Base-by-base conservation (phyloP, 352 stramenopile genomes). In the Pythium brassicae region DNA sequence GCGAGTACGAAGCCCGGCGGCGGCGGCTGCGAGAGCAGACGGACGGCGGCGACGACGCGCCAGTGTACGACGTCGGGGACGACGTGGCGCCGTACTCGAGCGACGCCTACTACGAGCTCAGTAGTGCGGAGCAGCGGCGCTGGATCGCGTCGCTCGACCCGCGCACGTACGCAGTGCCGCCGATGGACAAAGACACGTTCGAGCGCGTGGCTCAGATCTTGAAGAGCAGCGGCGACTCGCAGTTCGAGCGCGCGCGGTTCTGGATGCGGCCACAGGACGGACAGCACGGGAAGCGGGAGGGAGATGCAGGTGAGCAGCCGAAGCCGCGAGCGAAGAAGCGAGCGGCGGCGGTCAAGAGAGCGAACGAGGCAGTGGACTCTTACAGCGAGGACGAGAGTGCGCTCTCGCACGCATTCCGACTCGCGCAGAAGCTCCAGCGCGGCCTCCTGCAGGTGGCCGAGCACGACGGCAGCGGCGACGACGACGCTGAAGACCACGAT, bases 141-240 rank as follows among this genome's bases (percentile, higher is more conserved):
- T 57, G 51, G 51, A 42, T 50, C 39, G n/a, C 39, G n/a, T 57
- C 26, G 39, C 37, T 50, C 26, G 32, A 49, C 11, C 43, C 51
- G 2, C 26, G 29, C 15, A 39, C 50, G 37, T 37, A 37, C 37
- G 7, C 37, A 19, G 35, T 56, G 23, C 1, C n/a, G 22, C 22
- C 45, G 23, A 37, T 40, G 3, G 26, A 34, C 22, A 15, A 25
- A 8, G 11, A n/a, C 17, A 8, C 25, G 19, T 57, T 57, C n/a
- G 39, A 50, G 19, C 39, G 37, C 17, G 19, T 57, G 19, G 12
- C 19, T 9, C 11, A 19, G 37, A 43, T 43, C 46, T 20, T 10
- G 14, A 39, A 10, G 27, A 17, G 11, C 47, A 35, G 17, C 27
- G 22, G n/a, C 9, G 27, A 42, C 19, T 26, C 32, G 19, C 26